Evolutionary conservation across 768 basidiomycete genomes (phyloP), one percentile per base, ranked within the genome.

Genomic region (Boletus huronensis): DNA sequence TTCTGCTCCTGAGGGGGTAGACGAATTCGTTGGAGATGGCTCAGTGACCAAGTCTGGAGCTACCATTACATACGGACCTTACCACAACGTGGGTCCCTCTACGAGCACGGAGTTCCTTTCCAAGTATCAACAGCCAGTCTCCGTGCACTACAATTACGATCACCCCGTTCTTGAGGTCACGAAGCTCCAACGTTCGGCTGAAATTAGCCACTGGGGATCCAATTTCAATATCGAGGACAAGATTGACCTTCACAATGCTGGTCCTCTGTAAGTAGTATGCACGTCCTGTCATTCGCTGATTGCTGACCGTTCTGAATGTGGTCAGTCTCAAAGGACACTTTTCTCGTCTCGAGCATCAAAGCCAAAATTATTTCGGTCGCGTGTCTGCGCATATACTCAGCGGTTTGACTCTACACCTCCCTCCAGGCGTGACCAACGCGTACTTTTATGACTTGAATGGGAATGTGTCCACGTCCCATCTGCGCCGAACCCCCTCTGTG

Each of bases 201-300:
- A 99, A 73, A 85, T 99, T 59, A 96, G 93, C 59, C 96, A 98
- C 67, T 98, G 96, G 97, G 95, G 96, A 32, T 83, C 85, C 39
- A 97, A 97, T 70, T 69, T 99, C 35, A 97, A 98, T 65, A 87
- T 95, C 29, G 84, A 98, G 69, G 94, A 99, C 72, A 82, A 90
- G 32, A 83, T 97, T 56, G 68, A 80, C 53, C 74, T 99, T n/a
- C 80, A 82, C 69, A 99, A 99, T 66, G 88, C 85, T 54, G 97
- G 96, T 5, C 93, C 97, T 13, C 72, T 74, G 96, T 98, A 66
- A 73, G 92, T 81, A 11, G 40, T 25, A 34, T 19, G 16, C 38
- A 23, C 19, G 29, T 41, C 41, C 31, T 32, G 21, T 52, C 36
- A 5, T 41, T 26, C 41, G 14, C 31, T 6, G 40, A 28, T 32